These are phyloP conservation scores for Sporisorium graminicola DNA, from an alignment of 1,284 basidiomycete species.

Conservation along the genomic window DNA sequence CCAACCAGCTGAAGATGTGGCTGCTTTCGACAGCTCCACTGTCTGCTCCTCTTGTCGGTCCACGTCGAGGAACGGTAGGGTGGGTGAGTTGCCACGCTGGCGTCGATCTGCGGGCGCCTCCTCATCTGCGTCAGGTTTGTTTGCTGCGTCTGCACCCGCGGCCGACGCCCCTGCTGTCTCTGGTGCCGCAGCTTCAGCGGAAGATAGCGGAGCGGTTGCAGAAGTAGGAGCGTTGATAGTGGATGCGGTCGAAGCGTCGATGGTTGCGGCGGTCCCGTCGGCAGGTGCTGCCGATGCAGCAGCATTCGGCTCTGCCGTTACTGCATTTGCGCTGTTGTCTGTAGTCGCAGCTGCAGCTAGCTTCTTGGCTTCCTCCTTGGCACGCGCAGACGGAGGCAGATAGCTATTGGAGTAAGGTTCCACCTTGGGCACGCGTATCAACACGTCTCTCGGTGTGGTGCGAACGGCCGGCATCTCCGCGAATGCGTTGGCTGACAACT, in stretches of 20 bases:
- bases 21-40: constrained; percentile 43
- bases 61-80: constrained; percentile 24
- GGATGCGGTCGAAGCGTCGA: not conserved
- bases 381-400: constrained; percentile 34
- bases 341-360: constrained; percentile 10
- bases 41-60: constrained; percentile 33
- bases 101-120: constrained; percentile 3
- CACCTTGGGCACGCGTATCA: constrained; percentile 53
- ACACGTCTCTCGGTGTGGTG: constrained; percentile 43
- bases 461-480: constrained; percentile 42
- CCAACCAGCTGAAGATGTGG: constrained; percentile 60
- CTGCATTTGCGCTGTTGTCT: not conserved
- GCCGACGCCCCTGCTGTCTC: not conserved
- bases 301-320: not conserved
- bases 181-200: not conserved
- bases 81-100: constrained; percentile 43
- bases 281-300: not conserved
- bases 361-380: constrained; percentile 36
- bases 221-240: not conserved
- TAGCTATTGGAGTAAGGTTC: constrained; percentile 51
- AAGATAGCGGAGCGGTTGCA: not conserved
- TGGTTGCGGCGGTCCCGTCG: not conserved
- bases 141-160: not conserved
- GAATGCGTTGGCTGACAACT: too few species aligned
- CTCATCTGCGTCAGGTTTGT: constrained; percentile 1